Percentiles rank a stretch among this genome's conserved stretches.
phyloP scores from a whole-genome alignment of 768 basidiomycete species.

The Rhodotorula toruloides region DNA sequence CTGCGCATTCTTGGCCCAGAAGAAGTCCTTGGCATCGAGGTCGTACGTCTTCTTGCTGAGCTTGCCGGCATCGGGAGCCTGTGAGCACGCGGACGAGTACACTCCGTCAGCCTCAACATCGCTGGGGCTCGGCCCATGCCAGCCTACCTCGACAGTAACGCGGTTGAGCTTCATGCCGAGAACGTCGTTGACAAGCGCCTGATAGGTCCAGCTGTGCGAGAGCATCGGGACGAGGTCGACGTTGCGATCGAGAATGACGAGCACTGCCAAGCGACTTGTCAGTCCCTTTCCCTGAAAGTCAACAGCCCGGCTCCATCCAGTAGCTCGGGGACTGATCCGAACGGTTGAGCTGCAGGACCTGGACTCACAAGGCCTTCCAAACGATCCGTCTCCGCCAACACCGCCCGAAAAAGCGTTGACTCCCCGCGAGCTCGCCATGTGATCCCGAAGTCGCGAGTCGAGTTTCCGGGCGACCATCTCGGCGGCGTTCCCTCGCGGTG shows the following conservation, averaged over 20 bases:
- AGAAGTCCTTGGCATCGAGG: constrained; percentile 96
- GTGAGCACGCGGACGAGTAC: not conserved
- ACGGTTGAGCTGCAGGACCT: not conserved
- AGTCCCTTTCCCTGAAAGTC: constrained; percentile 38
- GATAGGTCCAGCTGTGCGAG: constrained; percentile 98
- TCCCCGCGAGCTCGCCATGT: constrained; percentile 55
- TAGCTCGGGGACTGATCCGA: too few species aligned
- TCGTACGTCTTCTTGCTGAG: constrained; percentile 76
- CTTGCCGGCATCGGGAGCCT: constrained; percentile 55
- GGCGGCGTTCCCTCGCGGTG: constrained; percentile 91
- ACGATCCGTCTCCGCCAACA: constrained; percentile 54
- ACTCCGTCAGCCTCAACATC: not conserved
- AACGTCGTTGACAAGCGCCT: constrained; percentile 94
- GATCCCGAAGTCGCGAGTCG: constrained; percentile 82
- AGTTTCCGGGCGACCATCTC: constrained; percentile 99
- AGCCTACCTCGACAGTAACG: constrained; percentile 66
- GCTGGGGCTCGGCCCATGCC: too few species aligned
- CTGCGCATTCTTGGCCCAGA: constrained; percentile 94
- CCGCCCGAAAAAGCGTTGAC: constrained; percentile 38
- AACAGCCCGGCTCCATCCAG: not conserved
- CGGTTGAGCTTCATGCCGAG: constrained; percentile 94
- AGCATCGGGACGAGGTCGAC: constrained; percentile 88
- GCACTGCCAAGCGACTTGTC: constrained; percentile 54
- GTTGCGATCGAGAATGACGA: constrained; percentile 90
- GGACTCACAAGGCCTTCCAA: constrained; percentile 46